A percentile compares a stretch with the other conserved stretches of the same genome.
Evolutionary conservation across 129 eudicot species (phyloP).

Genomic region (Glebionis coronaria): DNA sequence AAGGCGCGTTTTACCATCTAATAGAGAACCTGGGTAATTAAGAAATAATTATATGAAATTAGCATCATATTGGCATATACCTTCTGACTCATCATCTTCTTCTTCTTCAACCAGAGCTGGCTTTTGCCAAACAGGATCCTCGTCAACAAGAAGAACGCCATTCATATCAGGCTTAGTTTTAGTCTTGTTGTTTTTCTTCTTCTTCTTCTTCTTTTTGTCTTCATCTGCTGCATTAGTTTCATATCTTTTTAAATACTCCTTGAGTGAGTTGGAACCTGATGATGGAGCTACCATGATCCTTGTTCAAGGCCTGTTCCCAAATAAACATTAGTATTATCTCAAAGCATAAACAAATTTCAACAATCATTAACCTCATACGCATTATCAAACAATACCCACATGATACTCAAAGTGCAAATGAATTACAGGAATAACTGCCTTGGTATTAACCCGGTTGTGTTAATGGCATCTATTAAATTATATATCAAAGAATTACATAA

Average conservation of each 20-base stretch:
- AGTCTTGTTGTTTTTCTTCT: constrained; percentile 55
- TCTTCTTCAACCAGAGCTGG: constrained; percentile 63
- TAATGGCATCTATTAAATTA: too few relatives aligned
- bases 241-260: constrained; percentile 82
- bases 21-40: neutral
- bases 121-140: constrained; percentile 97
- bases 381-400: too few relatives aligned
- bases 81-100: constrained; percentile 70
- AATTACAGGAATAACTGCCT: too few relatives aligned
- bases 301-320: constrained; percentile 14
- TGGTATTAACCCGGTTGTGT: too few relatives aligned
- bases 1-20: neutral
- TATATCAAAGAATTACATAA: too few relatives aligned
- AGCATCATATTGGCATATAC: constrained; percentile 38
- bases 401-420: too few relatives aligned
- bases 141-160: constrained; percentile 79
- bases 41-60: too few relatives aligned
- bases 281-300: constrained; percentile 53
- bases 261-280: constrained; percentile 63
- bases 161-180: constrained; percentile 41
- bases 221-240: constrained; percentile 47
- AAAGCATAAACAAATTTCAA: too few relatives aligned
- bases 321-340: neutral
- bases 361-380: too few relatives aligned
- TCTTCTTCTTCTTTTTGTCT: constrained; percentile 60